Base-by-base conservation (phyloP, 1,284 basidiomycete species). In the Tilletia caries region DNA sequence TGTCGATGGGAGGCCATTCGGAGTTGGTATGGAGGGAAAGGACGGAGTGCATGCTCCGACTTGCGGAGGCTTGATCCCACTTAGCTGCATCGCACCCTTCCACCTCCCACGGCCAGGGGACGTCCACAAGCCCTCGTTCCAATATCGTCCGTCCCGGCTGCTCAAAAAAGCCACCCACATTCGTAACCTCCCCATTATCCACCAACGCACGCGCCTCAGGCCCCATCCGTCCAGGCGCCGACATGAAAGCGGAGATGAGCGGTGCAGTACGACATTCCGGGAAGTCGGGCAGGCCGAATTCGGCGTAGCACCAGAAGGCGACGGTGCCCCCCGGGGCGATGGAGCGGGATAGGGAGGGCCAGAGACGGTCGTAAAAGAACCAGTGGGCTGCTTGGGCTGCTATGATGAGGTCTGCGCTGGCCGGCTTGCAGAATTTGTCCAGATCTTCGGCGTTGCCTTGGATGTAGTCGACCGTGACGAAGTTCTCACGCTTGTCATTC, bases 331-430 rank as follows among this genome's bases (percentile, higher is more conserved):
- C 87, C 0, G 86, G 87, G 48, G 88, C 86, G 65, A 93, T 83
- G 2, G 91, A 86, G 1, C 90, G 86, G 1, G 86, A 86, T 1
- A 89, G 84, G 80, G 92, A 89, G 0, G 86, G 87, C 91, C 92
- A 94, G 5, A 90, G 86, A 71, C 86, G 87, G 2, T 83, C 79
- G 86, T 91, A 91, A 77, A 93, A 86, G 79, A 94, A 94, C 92
- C 92, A 94, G 81, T 95, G 92, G 0, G 89, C 89, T 0, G 92
- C 89, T 83, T 93, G 92, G 1, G 90, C 91, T 91, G 71, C 86
- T 4, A 91, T 87, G 44, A 92, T 85, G 69, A 95, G 82, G 82
- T 95, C 93, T 2, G 92, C 89, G 62, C 86, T 89, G 0, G 83
- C 85, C 50, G 88, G 86, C 32, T 85, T 81, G 2, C 90, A 70